Conservation (phyloP, 208 protist species). For the Trypanosoma grayi region DNA sequence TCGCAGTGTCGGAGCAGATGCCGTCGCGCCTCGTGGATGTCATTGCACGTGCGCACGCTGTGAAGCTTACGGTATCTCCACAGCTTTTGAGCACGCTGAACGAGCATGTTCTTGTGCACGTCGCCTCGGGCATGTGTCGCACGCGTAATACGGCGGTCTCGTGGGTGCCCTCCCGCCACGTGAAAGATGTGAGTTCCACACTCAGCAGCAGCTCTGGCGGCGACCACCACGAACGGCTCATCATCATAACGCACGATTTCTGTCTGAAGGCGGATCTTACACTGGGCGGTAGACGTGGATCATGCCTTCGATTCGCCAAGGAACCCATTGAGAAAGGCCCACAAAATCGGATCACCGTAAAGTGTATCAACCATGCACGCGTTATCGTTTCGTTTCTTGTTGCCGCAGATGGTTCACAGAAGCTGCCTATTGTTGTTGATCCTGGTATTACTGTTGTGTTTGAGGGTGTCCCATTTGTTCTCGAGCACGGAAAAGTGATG, state of each 20-base stretch:
- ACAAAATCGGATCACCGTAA: slow-evolving; percentile 31
- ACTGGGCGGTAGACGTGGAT: slow-evolving; percentile 31
- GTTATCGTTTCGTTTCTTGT: slow-evolving; percentile 29
- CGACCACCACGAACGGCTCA: slow-evolving; percentile 1
- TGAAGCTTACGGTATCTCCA: slow-evolving; percentile 31
- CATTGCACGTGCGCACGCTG: slow-evolving; percentile 23
- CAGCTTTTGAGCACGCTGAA: slow-evolving; percentile 29
- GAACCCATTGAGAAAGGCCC: slow-evolving; percentile 6
- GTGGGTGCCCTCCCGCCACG: not conserved
- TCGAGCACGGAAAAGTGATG: slow-evolving; percentile 11
- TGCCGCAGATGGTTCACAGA: slow-evolving; percentile 10
- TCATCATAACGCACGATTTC: slow-evolving; percentile 15
- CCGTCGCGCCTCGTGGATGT: slow-evolving; percentile 14
- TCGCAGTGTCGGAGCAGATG: slow-evolving; percentile 1
- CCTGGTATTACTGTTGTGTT: slow-evolving; percentile 37
- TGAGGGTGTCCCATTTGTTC: slow-evolving; percentile 33
- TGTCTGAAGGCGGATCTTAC: slow-evolving; percentile 29
- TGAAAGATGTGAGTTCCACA: not conserved
- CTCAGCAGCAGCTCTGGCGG: slow-evolving; percentile 7
- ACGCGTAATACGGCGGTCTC: slow-evolving; percentile 1
- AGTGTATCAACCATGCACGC: slow-evolving; percentile 37
- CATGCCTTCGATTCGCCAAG: slow-evolving; percentile 32
- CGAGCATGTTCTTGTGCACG: slow-evolving; percentile 23
- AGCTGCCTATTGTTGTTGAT: slow-evolving; percentile 36
- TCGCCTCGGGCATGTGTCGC: slow-evolving; percentile 22